These are phyloP conservation scores for Solanum piurae DNA, from an alignment of 257 asterid genomes.

Conservation along the genomic window DNA sequence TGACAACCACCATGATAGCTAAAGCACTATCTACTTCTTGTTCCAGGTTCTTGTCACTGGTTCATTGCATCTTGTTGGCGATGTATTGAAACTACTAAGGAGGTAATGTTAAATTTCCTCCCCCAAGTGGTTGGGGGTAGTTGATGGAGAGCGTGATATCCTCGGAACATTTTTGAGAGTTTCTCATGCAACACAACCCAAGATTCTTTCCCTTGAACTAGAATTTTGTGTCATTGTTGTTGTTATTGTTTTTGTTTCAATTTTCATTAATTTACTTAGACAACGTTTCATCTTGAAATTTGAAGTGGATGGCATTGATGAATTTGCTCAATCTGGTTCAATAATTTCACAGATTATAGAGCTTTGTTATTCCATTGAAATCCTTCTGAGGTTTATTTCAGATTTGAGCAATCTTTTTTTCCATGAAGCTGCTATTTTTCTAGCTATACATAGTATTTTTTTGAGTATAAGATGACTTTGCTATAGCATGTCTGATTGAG, in stretches of 20 bases:
- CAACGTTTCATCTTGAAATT: neutral
- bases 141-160: neutral
- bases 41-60: conserved; percentile 91
- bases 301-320: neutral
- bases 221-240: neutral
- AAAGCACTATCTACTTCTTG: neutral
- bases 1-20: neutral
- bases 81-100: conserved; percentile 58
- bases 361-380: neutral
- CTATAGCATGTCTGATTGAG: neutral
- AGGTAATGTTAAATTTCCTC: conserved; percentile 21
- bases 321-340: neutral
- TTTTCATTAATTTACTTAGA: neutral
- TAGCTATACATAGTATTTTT: neutral
- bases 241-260: neutral
- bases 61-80: conserved; percentile 85
- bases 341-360: neutral
- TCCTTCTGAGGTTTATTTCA: neutral
- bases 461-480: neutral
- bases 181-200: neutral
- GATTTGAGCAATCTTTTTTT: neutral
- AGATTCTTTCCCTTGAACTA: neutral
- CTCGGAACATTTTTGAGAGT: neutral
- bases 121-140: neutral
- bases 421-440: neutral